Conservation (phyloP, 768 basidiomycete genomes). For the Lactarius psammicola region DNA sequence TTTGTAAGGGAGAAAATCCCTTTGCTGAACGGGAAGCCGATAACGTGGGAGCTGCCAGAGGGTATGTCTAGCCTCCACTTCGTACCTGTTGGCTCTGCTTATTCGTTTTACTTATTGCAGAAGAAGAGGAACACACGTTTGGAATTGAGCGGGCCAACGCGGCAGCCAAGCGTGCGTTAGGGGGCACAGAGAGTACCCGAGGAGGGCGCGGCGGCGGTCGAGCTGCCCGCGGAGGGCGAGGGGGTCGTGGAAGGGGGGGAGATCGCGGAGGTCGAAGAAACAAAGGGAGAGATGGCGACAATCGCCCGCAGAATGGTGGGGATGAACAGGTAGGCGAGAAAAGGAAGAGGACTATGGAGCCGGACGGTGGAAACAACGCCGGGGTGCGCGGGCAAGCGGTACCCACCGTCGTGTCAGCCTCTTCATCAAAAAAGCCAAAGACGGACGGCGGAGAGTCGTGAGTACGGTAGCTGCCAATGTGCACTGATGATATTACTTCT, state of each 20-base stretch:
- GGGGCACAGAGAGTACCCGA: conserved; percentile 32
- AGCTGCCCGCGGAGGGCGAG: conserved; percentile 37
- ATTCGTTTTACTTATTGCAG: conserved; percentile 37
- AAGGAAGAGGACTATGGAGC: conserved; percentile 73
- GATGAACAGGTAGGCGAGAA: conserved; percentile 64
- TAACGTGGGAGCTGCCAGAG: conserved; percentile 61
- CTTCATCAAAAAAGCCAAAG: conserved; percentile 43
- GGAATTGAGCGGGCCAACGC: conserved; percentile 71
- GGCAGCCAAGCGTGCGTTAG: conserved; percentile 54
- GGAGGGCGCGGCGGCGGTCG: conserved; percentile 47
- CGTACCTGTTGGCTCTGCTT: not conserved
- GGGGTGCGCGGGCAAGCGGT: conserved; percentile 63
- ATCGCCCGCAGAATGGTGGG: conserved; percentile 30
- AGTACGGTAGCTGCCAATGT: conserved; percentile 6
- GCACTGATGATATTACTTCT: conserved; percentile 7
- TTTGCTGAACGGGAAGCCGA: conserved; percentile 60
- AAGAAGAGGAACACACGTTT: conserved; percentile 70
- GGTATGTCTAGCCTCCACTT: conserved; percentile 42
- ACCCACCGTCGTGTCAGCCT: conserved; percentile 41
- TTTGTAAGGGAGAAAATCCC: conserved; percentile 64
- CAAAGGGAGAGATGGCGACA: conserved; percentile 26
- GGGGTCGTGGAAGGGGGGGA: conserved; percentile 34
- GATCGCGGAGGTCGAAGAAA: conserved; percentile 36
- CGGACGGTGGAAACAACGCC: conserved; percentile 70
- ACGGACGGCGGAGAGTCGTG: conserved; percentile 35